Base-by-base conservation (phyloP, 441 rosid genomes). In the Arabidopsis lyrata region DNA sequence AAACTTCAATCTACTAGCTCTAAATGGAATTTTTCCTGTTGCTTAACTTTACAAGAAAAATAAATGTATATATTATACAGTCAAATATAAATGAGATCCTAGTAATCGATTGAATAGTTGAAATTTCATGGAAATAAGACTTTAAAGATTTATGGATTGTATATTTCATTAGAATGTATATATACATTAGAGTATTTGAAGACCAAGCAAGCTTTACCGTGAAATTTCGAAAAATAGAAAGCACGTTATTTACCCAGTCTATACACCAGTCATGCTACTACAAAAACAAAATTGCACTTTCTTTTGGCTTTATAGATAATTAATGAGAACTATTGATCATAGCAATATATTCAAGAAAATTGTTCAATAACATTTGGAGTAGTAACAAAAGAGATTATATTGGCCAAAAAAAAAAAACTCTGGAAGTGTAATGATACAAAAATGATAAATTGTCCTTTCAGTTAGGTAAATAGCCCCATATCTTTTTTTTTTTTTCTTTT, bases 1-100 rank as follows among this genome's bases (percentile, higher is more conserved):
- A 53, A 53, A 53, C 27, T 52, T 39, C 61, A 66, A 38, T 27
- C 39, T 38, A 36, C 13, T 36, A 52, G 29, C 50, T 24, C 11
- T 6, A 55, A 14, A 27, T 54, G 20, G 42, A n/a, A 16, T 2
- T 6, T 68, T 54, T 56, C 55, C 10, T 36, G 41, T 36, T 36
- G 41, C 10, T 36, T 36, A 36, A 36, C 12, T 32, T 42, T 57
- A 4, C 24, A 20, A 57, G 1, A 0, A 36, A 12, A 9, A 49
- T 3, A 6, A 1, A 1, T 52, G 24, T 22, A 35, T 67, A 42
- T 61, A 29, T 34, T 8, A 34, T 22, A 36, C 41, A 27, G 63
- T 68, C 72, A 41, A 31, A 5, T 41, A 14, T 13, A 6, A 34
- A 42, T 44, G 35, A 50, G 35, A 44, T 36, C 12, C 35, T 32